Percentiles rank a stretch among this genome's conserved stretches.
These are phyloP conservation scores for Saccharata proteae DNA, from an alignment of 2,329 filamentous ascomycete species.

Conservation along the genomic window DNA sequence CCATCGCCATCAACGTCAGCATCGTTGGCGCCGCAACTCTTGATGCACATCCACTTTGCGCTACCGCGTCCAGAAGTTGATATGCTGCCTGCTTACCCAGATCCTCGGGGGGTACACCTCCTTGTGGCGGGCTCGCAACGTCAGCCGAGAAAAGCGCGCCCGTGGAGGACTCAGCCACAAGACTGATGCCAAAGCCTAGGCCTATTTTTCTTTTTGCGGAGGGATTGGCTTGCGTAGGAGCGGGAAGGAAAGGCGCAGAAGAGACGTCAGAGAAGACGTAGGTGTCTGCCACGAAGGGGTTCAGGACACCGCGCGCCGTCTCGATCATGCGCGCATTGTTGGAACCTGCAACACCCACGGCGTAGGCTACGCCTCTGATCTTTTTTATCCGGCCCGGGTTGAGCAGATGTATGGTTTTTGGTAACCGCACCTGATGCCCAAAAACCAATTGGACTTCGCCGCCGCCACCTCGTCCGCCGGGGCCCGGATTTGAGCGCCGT, in stretches of 20 bases:
- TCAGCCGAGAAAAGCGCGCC: slow-evolving; percentile 85
- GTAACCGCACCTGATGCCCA: slow-evolving; percentile 81
- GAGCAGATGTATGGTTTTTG: slow-evolving; percentile 84
- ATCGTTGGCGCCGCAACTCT: slow-evolving; percentile 60
- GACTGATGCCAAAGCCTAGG: slow-evolving; percentile 78
- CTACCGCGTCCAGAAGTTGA: slow-evolving; percentile 74
- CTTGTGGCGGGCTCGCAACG: slow-evolving; percentile 57
- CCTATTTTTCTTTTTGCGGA: slow-evolving; percentile 50
- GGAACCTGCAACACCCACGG: slow-evolving; percentile 77
- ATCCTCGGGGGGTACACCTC: slow-evolving; percentile 79
- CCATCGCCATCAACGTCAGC: slow-evolving; percentile 92
- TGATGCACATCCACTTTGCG: slow-evolving; percentile 70
- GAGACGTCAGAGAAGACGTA: slow-evolving; percentile 69
- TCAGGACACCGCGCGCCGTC: slow-evolving; percentile 73
- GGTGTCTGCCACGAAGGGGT: slow-evolving; percentile 74
- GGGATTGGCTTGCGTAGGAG: slow-evolving; percentile 55
- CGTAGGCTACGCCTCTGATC: slow-evolving; percentile 87
- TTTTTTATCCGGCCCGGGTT: slow-evolving; percentile 75
- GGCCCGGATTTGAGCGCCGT: slow-evolving; percentile 59
- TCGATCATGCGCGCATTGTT: slow-evolving; percentile 97
- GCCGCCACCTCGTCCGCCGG: slow-evolving; percentile 65
- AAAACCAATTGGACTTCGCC: slow-evolving; percentile 91
- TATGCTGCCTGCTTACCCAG: slow-evolving; percentile 80
- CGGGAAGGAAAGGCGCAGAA: slow-evolving; percentile 48
- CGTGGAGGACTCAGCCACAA: slow-evolving; percentile 86